Evolutionary conservation across 129 eudicot genomes (phyloP).

Genomic region (Tagetes erecta): DNA sequence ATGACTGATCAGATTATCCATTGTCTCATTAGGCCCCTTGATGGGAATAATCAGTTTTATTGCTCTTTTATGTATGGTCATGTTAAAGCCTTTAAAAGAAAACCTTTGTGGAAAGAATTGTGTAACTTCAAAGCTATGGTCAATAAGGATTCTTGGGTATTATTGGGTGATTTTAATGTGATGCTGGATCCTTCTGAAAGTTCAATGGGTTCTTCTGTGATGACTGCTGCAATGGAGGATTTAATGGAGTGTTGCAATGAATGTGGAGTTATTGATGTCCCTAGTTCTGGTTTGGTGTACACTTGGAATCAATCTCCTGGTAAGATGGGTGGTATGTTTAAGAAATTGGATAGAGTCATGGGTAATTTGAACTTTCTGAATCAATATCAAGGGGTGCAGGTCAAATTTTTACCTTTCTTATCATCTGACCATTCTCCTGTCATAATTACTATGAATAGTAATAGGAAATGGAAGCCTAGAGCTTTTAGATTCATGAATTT

Average conservation of each 20-base stretch:
- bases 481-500: too few species aligned
- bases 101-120: not conserved
- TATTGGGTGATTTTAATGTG: not conserved
- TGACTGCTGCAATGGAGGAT: not conserved
- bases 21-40: not conserved
- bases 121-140: rapidly evolving
- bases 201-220: not conserved
- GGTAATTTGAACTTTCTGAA: too few species aligned
- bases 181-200: not conserved
- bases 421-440: too few species aligned
- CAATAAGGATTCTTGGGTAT: not conserved
- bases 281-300: not conserved
- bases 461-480: too few species aligned
- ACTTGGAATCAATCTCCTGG: not conserved
- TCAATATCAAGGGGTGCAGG: too few species aligned
- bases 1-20: not conserved
- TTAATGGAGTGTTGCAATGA: not conserved
- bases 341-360: not conserved
- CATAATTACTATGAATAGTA: too few species aligned
- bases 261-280: not conserved
- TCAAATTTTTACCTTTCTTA: too few species aligned
- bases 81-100: not conserved
- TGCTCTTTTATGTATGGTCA: not conserved
- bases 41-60: not conserved
- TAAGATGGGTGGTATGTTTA: not conserved